Evolutionary conservation across 371 early-diverging fungal species (phyloP).

Genomic region (Smittium culicis): DNA sequence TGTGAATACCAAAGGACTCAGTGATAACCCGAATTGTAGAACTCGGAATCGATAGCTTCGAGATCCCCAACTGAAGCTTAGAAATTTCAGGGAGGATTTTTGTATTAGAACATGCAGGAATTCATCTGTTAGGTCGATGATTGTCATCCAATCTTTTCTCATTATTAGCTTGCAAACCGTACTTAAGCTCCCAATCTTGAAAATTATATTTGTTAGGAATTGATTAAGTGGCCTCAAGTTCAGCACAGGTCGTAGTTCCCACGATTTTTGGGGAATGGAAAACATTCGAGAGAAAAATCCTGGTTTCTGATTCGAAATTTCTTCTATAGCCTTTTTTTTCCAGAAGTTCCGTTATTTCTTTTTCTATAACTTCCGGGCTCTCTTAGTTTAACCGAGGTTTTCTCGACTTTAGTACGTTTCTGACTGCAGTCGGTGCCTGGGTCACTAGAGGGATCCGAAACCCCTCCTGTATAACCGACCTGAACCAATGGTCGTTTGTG

Average conservation of each 20-base stretch:
- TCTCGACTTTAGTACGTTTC: background rate
- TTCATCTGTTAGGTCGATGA: conserved; percentile 25
- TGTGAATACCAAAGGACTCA: conserved; percentile 34
- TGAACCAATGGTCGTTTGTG: background rate
- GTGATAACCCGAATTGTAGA: conserved; percentile 33
- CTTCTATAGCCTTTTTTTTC: background rate
- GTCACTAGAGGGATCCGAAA: background rate
- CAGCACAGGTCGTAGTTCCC: conserved; percentile 18
- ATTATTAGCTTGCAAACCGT: conserved; percentile 20
- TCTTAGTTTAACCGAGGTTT: background rate
- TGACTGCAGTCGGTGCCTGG: background rate
- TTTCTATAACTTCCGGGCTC: conserved; percentile 4
- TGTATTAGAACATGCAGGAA: conserved; percentile 30
- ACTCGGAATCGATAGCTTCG: conserved; percentile 34
- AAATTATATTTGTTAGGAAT: conserved; percentile 20
- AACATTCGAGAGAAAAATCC: conserved; percentile 10
- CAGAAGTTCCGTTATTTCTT: background rate
- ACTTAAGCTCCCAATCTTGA: conserved; percentile 20
- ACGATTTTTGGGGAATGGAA: conserved; percentile 3
- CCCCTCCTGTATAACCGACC: background rate
- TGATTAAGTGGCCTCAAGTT: conserved; percentile 27
- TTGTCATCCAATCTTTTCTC: conserved; percentile 22
- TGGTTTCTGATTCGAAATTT: background rate
- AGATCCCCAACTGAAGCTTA: conserved; percentile 34
- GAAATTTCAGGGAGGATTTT: conserved; percentile 20